Conservation (phyloP, 192 early-diverging fungal species). For the Mortierella claussenii region DNA sequence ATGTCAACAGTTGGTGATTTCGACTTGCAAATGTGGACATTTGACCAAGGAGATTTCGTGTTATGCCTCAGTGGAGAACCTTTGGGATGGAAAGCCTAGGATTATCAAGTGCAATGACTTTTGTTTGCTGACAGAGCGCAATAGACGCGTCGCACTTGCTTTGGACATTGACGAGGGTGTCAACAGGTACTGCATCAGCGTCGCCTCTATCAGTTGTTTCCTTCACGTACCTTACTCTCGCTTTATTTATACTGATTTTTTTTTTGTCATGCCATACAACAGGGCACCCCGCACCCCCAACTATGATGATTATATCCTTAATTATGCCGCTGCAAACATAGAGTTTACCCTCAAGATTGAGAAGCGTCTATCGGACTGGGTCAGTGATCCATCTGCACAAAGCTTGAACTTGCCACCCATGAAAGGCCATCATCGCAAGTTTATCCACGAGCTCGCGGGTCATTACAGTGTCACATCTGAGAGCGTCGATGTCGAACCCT, state of each 20-base stretch:
- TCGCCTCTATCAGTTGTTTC: not conserved
- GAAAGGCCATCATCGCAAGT: constrained; percentile 70
- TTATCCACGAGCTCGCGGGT: constrained; percentile 76
- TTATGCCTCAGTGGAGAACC: constrained; percentile 61
- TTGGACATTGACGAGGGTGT: constrained; percentile 66
- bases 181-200: too few species aligned
- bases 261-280: not conserved
- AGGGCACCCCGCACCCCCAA: constrained; percentile 32
- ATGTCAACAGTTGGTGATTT: constrained; percentile 67
- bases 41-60: constrained; percentile 69
- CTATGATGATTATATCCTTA: constrained; percentile 73
- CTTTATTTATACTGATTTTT: not conserved
- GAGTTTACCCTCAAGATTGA: constrained; percentile 79
- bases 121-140: constrained; percentile 82
- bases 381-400: constrained; percentile 61
- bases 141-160: constrained; percentile 81
- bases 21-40: constrained; percentile 84
- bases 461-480: constrained; percentile 78
- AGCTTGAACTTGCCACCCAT: constrained; percentile 74
- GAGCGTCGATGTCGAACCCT: constrained; percentile 81
- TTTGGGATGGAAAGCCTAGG: constrained; percentile 53
- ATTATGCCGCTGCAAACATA: constrained; percentile 70
- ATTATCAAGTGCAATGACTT: constrained; percentile 80
- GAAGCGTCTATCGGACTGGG: constrained; percentile 69
- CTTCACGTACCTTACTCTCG: not conserved